Evolutionary conservation across 495 filamentous ascomycete genomes (phyloP), one percentile per base, ranked within the genome.

Genomic region (Cercophora scortea): DNA sequence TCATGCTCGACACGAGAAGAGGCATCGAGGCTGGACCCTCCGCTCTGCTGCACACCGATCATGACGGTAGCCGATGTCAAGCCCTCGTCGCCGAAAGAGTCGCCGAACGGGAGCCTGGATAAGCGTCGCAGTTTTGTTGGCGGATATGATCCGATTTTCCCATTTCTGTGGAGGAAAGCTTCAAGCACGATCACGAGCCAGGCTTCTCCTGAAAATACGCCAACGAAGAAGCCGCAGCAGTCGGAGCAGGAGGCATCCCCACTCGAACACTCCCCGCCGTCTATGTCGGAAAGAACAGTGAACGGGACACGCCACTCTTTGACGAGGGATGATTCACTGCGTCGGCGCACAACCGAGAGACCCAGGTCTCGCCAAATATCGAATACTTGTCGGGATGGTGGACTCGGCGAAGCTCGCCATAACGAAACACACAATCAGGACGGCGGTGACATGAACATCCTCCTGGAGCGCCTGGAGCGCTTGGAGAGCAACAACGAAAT

Each of bases 401-500:
- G 42, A 16, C 56, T 68, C 10, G 61, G 59, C n/a, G 25, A 25
- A 25, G 25, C 25, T 25, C 25, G 25, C 25, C 25, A 25, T 25
- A 25, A 25, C 25, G 25, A 25, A 25, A 25, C 5, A 25, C 54
- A 64, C 42, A 52, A 57, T 7, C 68, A 62, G 9, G 45, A 64
- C 4, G 59, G 55, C 4, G 59, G 55, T 1, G 71, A 74, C 17
- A 54, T 74, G 33, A 65, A 68, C 47, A 42, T 47, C 11, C 32
- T 64, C 1, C 39, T 56, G 10, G 33, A 48, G 1, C 61, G 66
- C 3, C 47, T 76, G 18, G 62, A 63, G 9, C 46, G 50, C 12
- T 49, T 73, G n/a, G 66, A 66, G 33, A 42, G 49, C n/a, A 63
- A 65, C 45, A 63, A 63, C 46, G 60, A 69, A 42, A 43, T 59